phyloP scores from a whole-genome alignment of 2,329 filamentous ascomycete species.

The Fusarium equiseti region DNA sequence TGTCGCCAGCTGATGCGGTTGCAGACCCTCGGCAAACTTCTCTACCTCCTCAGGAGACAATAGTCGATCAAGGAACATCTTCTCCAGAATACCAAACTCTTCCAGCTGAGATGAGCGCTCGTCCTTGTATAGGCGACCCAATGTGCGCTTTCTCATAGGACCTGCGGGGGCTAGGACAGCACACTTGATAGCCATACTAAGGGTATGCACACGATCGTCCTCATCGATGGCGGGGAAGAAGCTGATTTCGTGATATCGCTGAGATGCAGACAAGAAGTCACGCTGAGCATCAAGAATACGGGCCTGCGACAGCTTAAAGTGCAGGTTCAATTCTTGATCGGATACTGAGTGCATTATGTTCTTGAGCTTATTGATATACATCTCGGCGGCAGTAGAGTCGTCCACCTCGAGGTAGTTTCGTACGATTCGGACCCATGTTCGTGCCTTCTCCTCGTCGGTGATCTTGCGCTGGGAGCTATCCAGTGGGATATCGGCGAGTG shows the following conservation, averaged over 20 bases:
- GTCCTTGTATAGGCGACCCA: slow-evolving; percentile 92
- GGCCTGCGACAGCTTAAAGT: slow-evolving; percentile 92
- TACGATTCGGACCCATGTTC: slow-evolving; percentile 93
- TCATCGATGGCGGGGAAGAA: slow-evolving; percentile 83
- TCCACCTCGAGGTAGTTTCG: slow-evolving; percentile 95
- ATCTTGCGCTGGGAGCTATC: slow-evolving; percentile 90
- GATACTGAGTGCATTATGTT: slow-evolving; percentile 85
- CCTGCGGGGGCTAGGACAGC: slow-evolving; percentile 93
- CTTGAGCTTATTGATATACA: slow-evolving; percentile 94
- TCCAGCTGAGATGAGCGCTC: slow-evolving; percentile 81
- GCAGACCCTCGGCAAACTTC: slow-evolving; percentile 83
- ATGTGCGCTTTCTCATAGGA: slow-evolving; percentile 80
- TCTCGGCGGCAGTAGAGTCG: slow-evolving; percentile 86
- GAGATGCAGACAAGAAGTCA: slow-evolving; percentile 87
- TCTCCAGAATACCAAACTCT: slow-evolving; percentile 91
- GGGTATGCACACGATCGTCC: slow-evolving; percentile 84
- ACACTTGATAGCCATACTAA: slow-evolving; percentile 90
- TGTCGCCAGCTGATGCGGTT: slow-evolving; percentile 88
- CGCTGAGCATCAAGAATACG: slow-evolving; percentile 92
- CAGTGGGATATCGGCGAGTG: slow-evolving; percentile 85
- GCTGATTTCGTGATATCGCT: slow-evolving; percentile 89
- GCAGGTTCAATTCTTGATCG: slow-evolving; percentile 79
- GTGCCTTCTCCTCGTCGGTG: slow-evolving; percentile 82
- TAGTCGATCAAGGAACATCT: slow-evolving; percentile 94
- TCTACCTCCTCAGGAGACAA: slow-evolving; percentile 85